These are phyloP conservation scores for Fusarium papillatum DNA, from an alignment of 2,329 filamentous ascomycete genomes.

Conservation along the genomic window DNA sequence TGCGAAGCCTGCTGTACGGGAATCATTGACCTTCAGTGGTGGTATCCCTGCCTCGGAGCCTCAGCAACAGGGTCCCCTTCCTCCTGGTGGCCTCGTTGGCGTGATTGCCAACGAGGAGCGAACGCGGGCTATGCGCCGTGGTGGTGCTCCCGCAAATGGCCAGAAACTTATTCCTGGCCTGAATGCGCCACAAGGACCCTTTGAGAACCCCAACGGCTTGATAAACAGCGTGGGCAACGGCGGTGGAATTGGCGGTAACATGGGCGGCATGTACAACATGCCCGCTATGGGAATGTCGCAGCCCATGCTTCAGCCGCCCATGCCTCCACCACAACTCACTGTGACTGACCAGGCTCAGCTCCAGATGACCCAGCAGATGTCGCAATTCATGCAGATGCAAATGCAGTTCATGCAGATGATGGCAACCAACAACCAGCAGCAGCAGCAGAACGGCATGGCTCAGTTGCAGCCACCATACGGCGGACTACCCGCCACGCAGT, in stretches of 20 bases:
- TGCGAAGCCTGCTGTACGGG: constrained; percentile 78
- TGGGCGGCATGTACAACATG: constrained; percentile 48
- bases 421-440: constrained; percentile 55
- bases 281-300: constrained; percentile 46
- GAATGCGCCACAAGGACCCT: constrained; percentile 54
- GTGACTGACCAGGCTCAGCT: constrained; percentile 81
- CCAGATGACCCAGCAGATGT: constrained; percentile 87
- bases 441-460: constrained; percentile 37
- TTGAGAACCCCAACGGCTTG: constrained; percentile 61
- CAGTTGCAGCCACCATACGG: constrained; percentile 47
- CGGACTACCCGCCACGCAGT: constrained; percentile 50
- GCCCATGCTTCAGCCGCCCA: constrained; percentile 45
- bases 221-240: constrained; percentile 52
- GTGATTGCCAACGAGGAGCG: constrained; percentile 91
- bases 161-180: constrained; percentile 54
- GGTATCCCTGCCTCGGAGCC: constrained; percentile 59
- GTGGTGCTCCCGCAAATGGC: constrained; percentile 78
- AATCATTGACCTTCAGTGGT: constrained; percentile 79
- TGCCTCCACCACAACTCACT: constrained; percentile 63
- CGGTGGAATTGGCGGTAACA: constrained; percentile 43
- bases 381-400: constrained; percentile 92
- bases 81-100: constrained; percentile 85
- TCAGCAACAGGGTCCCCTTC: constrained; percentile 54
- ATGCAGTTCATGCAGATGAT: constrained; percentile 96
- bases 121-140: constrained; percentile 81